These are phyloP conservation scores for Hypholoma sublateritium DNA, from an alignment of 768 basidiomycete species.

Conservation along the genomic window DNA sequence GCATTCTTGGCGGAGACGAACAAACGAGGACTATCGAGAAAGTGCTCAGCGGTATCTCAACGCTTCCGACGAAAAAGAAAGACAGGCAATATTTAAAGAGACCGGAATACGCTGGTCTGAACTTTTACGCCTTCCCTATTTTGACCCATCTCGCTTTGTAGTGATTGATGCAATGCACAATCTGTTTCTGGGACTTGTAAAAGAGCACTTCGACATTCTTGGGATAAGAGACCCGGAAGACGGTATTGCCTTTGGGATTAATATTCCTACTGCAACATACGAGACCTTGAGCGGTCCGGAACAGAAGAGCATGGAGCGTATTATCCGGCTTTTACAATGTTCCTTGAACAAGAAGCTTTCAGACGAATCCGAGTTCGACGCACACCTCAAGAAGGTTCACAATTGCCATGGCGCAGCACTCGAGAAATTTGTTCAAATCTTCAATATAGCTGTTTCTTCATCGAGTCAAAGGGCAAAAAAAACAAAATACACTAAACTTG, in stretches of 20 bases:
- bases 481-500: too few relatives aligned
- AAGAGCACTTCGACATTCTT: constrained; percentile 29
- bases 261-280: constrained; percentile 27
- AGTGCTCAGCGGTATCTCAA: constrained; percentile 16
- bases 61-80: constrained; percentile 11
- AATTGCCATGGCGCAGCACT: too few relatives aligned
- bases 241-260: constrained; percentile 26
- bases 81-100: constrained; percentile 11
- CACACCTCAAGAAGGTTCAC: too few relatives aligned
- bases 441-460: too few relatives aligned
- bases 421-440: too few relatives aligned
- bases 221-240: constrained; percentile 16
- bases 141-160: constrained; percentile 24
- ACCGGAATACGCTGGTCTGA: constrained; percentile 27
- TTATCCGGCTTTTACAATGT: too few relatives aligned
- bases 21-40: constrained; percentile 12
- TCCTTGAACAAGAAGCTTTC: too few relatives aligned
- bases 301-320: neutral
- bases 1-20: constrained; percentile 10
- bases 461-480: too few relatives aligned
- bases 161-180: constrained; percentile 40
- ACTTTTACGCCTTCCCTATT: constrained; percentile 30
- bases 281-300: neutral
- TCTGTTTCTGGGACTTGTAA: constrained; percentile 30
- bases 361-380: too few relatives aligned